These are phyloP conservation scores for Punctularia strigosozonata DNA, from an alignment of 768 basidiomycete genomes.

Conservation along the genomic window DNA sequence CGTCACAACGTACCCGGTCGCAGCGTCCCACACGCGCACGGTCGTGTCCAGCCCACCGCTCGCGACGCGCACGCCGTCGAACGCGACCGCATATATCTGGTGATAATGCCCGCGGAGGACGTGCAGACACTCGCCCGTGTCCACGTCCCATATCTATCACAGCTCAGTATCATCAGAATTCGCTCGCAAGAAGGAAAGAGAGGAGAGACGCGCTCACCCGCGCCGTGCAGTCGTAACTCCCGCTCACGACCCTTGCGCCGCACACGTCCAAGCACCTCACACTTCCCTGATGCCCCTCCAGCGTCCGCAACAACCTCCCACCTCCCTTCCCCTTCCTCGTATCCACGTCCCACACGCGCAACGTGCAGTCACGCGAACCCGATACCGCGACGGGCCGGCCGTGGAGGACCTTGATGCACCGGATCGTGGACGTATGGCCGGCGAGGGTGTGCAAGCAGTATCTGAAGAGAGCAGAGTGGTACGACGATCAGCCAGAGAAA, in stretches of 20 bases:
- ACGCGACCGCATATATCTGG: conserved; percentile 86
- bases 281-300: conserved; percentile 69
- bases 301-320: conserved; percentile 53
- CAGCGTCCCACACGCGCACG: conserved; percentile 82
- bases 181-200: neutral
- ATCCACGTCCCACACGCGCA: conserved; percentile 92
- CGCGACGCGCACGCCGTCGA: conserved; percentile 72
- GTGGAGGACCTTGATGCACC: conserved; percentile 82
- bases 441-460: conserved; percentile 67
- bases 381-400: conserved; percentile 82
- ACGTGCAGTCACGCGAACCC: conserved; percentile 76
- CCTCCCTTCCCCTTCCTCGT: too few species aligned
- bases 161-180: conserved; percentile 1
- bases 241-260: conserved; percentile 76
- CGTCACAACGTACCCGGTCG: conserved; percentile 64
- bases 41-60: conserved; percentile 92
- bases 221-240: conserved; percentile 86
- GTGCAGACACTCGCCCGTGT: conserved; percentile 79
- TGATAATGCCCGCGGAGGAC: conserved; percentile 75
- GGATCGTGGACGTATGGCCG: conserved; percentile 85
- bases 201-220: conserved; percentile 42
- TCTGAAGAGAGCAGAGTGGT: conserved; percentile 12
- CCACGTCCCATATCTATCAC: conserved; percentile 77
- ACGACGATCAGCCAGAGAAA: neutral
- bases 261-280: conserved; percentile 86